These are phyloP conservation scores for Bullera alba DNA, from an alignment of 768 basidiomycete species.

Conservation along the genomic window DNA sequence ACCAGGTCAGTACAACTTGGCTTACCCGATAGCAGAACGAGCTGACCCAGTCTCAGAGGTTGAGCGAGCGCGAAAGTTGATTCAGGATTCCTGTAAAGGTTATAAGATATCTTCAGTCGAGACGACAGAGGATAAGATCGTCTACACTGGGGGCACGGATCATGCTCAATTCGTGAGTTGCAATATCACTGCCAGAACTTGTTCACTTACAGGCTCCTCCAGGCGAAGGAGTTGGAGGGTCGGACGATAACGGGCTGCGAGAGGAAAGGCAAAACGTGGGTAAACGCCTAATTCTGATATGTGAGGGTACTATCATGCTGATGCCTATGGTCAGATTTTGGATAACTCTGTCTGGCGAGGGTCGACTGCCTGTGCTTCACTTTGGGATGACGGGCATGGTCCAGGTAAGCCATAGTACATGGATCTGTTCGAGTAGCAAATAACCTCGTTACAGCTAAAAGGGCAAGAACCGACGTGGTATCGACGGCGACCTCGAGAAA, in stretches of 20 bases:
- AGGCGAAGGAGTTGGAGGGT: conserved; percentile 55
- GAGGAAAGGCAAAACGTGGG: conserved; percentile 46
- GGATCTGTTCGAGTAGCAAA: neutral
- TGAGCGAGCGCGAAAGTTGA: conserved; percentile 58
- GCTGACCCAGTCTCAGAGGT: conserved; percentile 53
- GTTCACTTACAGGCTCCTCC: conserved; percentile 1
- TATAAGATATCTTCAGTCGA: conserved; percentile 57
- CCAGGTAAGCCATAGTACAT: conserved; percentile 50
- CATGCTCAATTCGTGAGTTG: conserved; percentile 59
- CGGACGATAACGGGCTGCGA: conserved; percentile 42
- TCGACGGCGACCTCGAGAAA: conserved; percentile 32
- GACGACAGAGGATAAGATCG: conserved; percentile 57
- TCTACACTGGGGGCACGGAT: conserved; percentile 55
- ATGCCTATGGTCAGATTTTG: conserved; percentile 48
- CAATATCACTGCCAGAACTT: conserved; percentile 1
- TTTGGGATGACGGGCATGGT: conserved; percentile 85
- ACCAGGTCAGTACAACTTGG: conserved; percentile 48
- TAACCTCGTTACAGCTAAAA: conserved; percentile 22
- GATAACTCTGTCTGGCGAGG: conserved; percentile 57
- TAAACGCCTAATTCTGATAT: neutral
- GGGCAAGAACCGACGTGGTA: conserved; percentile 46
- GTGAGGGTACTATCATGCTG: neutral
- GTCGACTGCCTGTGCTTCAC: conserved; percentile 63
- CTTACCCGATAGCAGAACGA: neutral
- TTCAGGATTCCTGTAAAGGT: conserved; percentile 54